Conservation (phyloP, 345 rosid species). For the Mangifera indica region DNA sequence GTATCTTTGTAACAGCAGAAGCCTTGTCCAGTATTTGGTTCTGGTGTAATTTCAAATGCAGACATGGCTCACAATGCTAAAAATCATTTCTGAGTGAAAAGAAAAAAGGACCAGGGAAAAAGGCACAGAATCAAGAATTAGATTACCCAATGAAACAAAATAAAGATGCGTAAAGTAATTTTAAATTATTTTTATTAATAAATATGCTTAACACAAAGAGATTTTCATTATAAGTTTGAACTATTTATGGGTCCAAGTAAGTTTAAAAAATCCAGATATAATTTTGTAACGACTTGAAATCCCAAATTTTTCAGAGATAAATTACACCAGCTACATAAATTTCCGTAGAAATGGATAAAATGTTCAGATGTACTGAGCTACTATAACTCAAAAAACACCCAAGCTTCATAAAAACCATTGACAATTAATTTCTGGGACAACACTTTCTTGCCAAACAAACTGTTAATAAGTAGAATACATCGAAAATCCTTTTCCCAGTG, state of each 20-base stretch:
- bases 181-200: conserved; percentile 2
- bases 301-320: neutral
- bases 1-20: conserved; percentile 25
- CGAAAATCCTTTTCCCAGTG: neutral
- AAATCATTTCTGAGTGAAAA: neutral
- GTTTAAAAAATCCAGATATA: neutral
- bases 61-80: conserved; percentile 13
- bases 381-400: neutral
- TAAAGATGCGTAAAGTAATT: conserved; percentile 5
- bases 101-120: conserved; percentile 1
- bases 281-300: neutral
- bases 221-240: neutral
- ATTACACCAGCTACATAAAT: neutral
- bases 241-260: neutral
- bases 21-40: conserved; percentile 32
- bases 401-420: neutral
- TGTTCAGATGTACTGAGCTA: neutral
- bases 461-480: neutral
- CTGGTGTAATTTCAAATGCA: conserved; percentile 39
- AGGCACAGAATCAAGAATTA: conserved; percentile 6
- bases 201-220: neutral
- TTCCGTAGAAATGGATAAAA: neutral
- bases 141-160: conserved; percentile 13
- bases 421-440: neutral
- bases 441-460: conserved; percentile 3